Conservation (phyloP, 441 rosid genomes). For the Adansonia gregorii region DNA sequence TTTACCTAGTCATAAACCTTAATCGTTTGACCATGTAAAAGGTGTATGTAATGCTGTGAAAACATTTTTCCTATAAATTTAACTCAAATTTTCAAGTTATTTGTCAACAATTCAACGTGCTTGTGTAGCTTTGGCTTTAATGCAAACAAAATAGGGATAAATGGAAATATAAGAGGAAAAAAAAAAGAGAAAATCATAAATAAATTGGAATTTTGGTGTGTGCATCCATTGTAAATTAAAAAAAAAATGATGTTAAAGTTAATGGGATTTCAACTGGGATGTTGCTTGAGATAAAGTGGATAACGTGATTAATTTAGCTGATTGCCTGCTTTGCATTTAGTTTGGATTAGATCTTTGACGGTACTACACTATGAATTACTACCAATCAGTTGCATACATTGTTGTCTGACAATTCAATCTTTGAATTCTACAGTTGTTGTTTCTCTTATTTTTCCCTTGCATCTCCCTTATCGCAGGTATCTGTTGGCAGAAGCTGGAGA, state of each 20-base stretch:
- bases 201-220: background rate
- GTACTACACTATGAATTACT: slow-evolving; percentile 2
- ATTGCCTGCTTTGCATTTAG: slow-evolving; percentile 10
- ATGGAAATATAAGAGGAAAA: background rate
- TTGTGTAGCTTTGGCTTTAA: background rate
- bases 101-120: background rate
- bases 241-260: background rate
- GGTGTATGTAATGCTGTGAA: background rate
- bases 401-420: background rate
- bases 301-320: slow-evolving; percentile 7
- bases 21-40: background rate
- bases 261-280: background rate
- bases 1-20: background rate
- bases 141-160: slow-evolving; percentile 13
- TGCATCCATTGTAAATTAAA: background rate
- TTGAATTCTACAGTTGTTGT: slow-evolving; percentile 2
- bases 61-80: background rate
- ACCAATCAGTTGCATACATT: background rate
- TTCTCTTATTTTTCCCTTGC: slow-evolving; percentile 18
- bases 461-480: slow-evolving; percentile 57
- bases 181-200: background rate
- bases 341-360: background rate
- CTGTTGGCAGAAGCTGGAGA: slow-evolving; percentile 94
- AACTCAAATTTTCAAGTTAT: background rate
- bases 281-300: background rate